A percentile compares a stretch with the other conserved stretches of the same genome.
These are phyloP conservation scores for Pseudogymnoascus verrucosus DNA, from an alignment of 2,329 filamentous ascomycete genomes.

Conservation along the genomic window DNA sequence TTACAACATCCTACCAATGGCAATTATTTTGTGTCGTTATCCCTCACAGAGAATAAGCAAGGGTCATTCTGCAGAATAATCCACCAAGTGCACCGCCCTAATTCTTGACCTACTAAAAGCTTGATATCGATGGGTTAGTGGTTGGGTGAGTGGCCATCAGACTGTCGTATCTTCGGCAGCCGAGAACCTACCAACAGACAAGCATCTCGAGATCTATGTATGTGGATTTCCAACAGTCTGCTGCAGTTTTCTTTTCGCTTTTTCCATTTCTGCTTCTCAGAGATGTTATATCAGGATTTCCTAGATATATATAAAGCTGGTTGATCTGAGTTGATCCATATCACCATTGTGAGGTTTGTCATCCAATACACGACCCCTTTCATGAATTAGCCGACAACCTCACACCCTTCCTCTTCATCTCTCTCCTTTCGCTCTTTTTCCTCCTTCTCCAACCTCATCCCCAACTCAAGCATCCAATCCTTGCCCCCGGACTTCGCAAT, in stretches of 20 bases:
- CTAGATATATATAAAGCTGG: neutral
- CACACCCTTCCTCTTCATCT: neutral
- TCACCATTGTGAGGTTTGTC: neutral
- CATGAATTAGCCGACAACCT: neutral
- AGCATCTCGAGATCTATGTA: neutral
- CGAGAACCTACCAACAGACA: neutral
- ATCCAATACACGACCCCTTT: neutral
- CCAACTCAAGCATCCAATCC: neutral
- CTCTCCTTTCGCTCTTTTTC: neutral
- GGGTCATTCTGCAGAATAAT: too few species aligned
- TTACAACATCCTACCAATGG: too few species aligned
- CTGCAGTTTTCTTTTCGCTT: neutral
- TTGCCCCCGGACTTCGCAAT: neutral
- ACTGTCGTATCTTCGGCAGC: neutral
- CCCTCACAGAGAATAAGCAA: too few species aligned
- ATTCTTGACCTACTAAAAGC: too few species aligned
- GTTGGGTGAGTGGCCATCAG: slow-evolving; percentile 12
- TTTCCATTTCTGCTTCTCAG: neutral
- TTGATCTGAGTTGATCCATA: neutral
- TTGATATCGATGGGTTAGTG: too few species aligned
- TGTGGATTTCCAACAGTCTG: neutral
- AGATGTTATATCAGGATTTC: neutral
- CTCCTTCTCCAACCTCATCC: slow-evolving; percentile 1
- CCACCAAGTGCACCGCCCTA: too few species aligned
- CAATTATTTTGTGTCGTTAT: too few species aligned